Percentiles rank a stretch among this genome's conserved stretches.
Conservation (phyloP, 2,329 filamentous ascomycete genomes). For the Kalmusia sp. region DNA sequence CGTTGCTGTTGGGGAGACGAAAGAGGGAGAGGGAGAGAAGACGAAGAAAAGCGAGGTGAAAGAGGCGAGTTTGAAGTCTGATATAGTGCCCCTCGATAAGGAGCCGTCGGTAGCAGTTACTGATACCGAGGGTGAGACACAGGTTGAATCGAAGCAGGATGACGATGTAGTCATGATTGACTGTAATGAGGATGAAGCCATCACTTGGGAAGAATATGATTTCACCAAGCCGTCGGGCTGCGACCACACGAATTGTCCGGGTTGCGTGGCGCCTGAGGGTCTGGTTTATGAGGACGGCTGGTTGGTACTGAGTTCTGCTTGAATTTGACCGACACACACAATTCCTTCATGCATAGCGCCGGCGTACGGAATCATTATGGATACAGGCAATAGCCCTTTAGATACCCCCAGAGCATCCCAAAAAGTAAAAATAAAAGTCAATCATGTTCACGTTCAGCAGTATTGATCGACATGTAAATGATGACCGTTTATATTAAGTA, state of each 20-base stretch:
- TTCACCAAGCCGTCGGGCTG: slow-evolving; percentile 61
- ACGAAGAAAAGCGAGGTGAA: slow-evolving; percentile 38
- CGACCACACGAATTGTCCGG: slow-evolving; percentile 32
- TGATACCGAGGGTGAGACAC: slow-evolving; percentile 2
- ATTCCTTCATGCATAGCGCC: background rate
- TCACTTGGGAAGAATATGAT: slow-evolving; percentile 58
- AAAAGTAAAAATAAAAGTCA: too few relatives aligned
- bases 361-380: background rate
- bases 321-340: background rate
- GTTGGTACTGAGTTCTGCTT: slow-evolving; percentile 1
- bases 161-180: slow-evolving; percentile 41
- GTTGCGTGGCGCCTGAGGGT: slow-evolving; percentile 21
- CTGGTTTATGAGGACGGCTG: slow-evolving; percentile 8
- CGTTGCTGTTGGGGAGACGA: slow-evolving; percentile 23
- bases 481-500: too few relatives aligned
- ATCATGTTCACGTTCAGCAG: too few relatives aligned
- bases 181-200: slow-evolving; percentile 28
- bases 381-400: background rate
- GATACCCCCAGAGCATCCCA: slow-evolving; percentile 1
- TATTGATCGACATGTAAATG: too few relatives aligned
- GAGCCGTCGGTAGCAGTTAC: background rate
- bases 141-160: slow-evolving; percentile 21
- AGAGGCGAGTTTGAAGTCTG: slow-evolving; percentile 31
- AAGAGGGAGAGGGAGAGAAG: slow-evolving; percentile 12
- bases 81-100: slow-evolving; percentile 22